These are phyloP conservation scores for Thalassiosira delicatula DNA, from an alignment of 352 stramenopile species.

Conservation along the genomic window DNA sequence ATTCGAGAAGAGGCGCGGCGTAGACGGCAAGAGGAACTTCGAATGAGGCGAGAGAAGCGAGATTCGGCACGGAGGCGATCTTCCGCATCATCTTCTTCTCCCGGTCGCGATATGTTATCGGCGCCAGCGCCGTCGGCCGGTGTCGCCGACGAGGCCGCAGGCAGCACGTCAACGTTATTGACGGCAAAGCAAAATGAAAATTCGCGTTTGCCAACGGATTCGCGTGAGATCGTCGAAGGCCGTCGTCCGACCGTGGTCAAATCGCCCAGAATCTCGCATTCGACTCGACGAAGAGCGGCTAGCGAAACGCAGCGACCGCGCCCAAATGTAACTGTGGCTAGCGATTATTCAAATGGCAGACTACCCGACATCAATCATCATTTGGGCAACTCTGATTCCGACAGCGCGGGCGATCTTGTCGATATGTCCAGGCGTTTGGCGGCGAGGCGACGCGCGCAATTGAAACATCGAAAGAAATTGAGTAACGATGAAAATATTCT, in stretches of 20 bases:
- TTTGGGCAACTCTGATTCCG: neutral
- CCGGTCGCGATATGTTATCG: neutral
- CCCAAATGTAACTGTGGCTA: too few relatives aligned
- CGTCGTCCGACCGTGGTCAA: too few relatives aligned
- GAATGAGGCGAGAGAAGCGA: neutral
- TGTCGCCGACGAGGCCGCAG: neutral
- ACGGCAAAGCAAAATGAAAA: neutral
- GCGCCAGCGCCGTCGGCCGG: neutral
- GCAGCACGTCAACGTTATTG: neutral
- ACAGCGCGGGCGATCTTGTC: conserved; percentile 1
- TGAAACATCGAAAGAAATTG: neutral
- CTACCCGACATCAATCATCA: neutral
- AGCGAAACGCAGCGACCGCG: neutral
- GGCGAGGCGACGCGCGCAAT: neutral
- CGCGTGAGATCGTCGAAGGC: too few relatives aligned
- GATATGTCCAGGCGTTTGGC: conserved; percentile 16
- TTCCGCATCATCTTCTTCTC: conserved; percentile 3
- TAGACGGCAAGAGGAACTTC: conserved; percentile 15
- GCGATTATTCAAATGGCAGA: too few relatives aligned
- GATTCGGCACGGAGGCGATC: neutral
- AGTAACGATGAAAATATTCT: neutral
- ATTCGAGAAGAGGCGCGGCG: conserved; percentile 20
- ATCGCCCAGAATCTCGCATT: too few relatives aligned
- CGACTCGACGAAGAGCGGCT: neutral
- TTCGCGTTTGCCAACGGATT: too few relatives aligned